A percentile compares a stretch with the other conserved stretches of the same genome.
These are phyloP conservation scores for Ophiocordyceps camponoti-saundersi DNA, from an alignment of 2,329 filamentous ascomycete genomes.

Conservation along the genomic window DNA sequence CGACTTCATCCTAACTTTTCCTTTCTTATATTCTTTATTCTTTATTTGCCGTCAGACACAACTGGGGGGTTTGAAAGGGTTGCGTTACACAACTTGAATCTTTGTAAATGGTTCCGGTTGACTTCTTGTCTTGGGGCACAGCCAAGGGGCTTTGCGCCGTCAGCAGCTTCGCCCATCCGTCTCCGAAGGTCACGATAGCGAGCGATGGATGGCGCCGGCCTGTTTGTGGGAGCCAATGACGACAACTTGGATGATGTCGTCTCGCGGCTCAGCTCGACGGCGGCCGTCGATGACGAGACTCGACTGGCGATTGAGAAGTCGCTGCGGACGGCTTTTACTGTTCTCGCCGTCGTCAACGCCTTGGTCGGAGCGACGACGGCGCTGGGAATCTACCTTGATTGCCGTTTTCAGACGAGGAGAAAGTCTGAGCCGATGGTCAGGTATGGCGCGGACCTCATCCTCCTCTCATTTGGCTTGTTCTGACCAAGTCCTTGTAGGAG, in stretches of 20 bases:
- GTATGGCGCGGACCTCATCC: conserved; percentile 10
- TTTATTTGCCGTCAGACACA: background rate
- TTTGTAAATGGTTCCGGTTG: conserved; percentile 1
- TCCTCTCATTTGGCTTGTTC: background rate
- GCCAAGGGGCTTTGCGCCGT: conserved; percentile 7
- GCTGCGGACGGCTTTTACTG: conserved; percentile 42
- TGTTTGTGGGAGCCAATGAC: background rate
- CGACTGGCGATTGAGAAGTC: conserved; percentile 36
- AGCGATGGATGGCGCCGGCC: conserved; percentile 3
- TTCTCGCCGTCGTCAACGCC: conserved; percentile 43
- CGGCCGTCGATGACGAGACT: conserved; percentile 31
- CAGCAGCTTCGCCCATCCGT: background rate
- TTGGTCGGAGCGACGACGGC: conserved; percentile 39
- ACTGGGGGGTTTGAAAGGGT: too few relatives aligned
- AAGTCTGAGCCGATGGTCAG: conserved; percentile 23
- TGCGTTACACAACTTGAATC: background rate
- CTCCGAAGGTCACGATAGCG: background rate
- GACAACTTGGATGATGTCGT: conserved; percentile 9
- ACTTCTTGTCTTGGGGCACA: background rate
- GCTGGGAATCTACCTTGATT: conserved; percentile 38
- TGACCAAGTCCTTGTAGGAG: conserved; percentile 13
- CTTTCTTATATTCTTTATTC: background rate
- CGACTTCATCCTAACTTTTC: background rate
- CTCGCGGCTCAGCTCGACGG: conserved; percentile 23
- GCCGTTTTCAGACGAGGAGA: conserved; percentile 27